Percentiles rank a stretch among this genome's conserved stretches.
Evolutionary conservation across 306 rosid genomes (phyloP).

Genomic region (Alnus glutinosa): DNA sequence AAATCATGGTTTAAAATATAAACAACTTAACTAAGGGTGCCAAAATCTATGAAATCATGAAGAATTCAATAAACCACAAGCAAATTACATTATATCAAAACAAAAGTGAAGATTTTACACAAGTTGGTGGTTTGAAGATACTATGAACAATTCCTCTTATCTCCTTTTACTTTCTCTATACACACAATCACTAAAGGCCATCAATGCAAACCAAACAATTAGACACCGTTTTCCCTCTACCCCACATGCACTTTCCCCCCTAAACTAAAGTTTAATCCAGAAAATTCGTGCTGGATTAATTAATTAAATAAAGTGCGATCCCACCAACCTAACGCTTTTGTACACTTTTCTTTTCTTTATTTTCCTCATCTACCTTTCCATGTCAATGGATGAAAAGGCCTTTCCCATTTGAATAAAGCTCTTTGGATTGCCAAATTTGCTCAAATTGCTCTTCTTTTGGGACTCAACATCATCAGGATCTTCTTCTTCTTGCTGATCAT

Average conservation of each 20-base stretch:
- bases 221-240: neutral
- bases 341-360: neutral
- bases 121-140: neutral
- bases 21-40: neutral
- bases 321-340: constrained; percentile 26
- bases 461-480: constrained; percentile 56
- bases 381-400: constrained; percentile 35
- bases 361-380: constrained; percentile 47
- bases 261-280: neutral
- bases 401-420: constrained; percentile 54
- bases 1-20: neutral
- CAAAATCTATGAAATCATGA: neutral
- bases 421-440: constrained; percentile 21
- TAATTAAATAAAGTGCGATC: constrained; percentile 9
- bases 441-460: constrained; percentile 35
- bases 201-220: neutral
- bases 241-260: neutral
- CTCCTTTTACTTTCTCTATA: neutral
- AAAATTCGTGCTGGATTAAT: constrained; percentile 22
- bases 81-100: neutral
- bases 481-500: constrained; percentile 35
- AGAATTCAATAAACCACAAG: neutral
- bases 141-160: neutral
- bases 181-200: neutral
- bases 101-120: neutral